Conservation (phyloP, 768 basidiomycete genomes). For the Panellus pusillus region DNA sequence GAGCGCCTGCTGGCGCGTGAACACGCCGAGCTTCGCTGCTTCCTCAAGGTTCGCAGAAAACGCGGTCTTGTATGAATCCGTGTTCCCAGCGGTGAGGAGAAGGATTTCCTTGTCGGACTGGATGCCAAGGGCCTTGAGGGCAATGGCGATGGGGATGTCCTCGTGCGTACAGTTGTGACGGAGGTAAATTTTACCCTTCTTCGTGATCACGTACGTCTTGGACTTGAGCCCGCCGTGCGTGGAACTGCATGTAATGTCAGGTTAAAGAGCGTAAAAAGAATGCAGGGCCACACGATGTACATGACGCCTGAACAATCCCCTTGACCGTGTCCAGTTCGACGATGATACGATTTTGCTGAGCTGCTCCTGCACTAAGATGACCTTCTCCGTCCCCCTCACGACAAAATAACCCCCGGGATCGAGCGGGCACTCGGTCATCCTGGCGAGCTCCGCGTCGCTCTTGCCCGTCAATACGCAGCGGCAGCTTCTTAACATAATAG, state of each 20-base stretch:
- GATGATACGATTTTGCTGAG: constrained; percentile 98
- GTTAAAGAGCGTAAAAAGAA: constrained; percentile 1
- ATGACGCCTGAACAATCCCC: constrained; percentile 89
- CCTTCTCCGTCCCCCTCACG: constrained; percentile 98
- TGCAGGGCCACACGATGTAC: constrained; percentile 76
- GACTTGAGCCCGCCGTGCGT: constrained; percentile 88
- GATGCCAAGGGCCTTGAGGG: constrained; percentile 93
- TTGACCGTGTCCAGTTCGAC: constrained; percentile 93
- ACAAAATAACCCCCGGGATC: constrained; percentile 99
- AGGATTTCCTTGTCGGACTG: constrained; percentile 98
- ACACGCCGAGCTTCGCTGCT: constrained; percentile 85
- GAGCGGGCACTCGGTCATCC: constrained; percentile 94
- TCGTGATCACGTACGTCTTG: constrained; percentile 96
- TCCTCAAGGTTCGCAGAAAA: constrained; percentile 95
- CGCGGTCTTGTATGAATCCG: constrained; percentile 80
- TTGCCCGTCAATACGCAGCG: constrained; percentile 87
- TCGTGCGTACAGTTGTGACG: constrained; percentile 98
- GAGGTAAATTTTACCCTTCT: constrained; percentile 92
- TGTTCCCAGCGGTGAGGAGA: constrained; percentile 87
- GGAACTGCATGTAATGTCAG: constrained; percentile 45
- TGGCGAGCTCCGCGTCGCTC: constrained; percentile 79
- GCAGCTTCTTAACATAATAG: constrained; percentile 95
- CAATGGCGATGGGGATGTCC: constrained; percentile 94
- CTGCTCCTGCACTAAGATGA: constrained; percentile 98
- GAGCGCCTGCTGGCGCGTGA: constrained; percentile 90